phyloP scores from a whole-genome alignment of 1,139 yeast species.

The Ogataea hybrid region DNA sequence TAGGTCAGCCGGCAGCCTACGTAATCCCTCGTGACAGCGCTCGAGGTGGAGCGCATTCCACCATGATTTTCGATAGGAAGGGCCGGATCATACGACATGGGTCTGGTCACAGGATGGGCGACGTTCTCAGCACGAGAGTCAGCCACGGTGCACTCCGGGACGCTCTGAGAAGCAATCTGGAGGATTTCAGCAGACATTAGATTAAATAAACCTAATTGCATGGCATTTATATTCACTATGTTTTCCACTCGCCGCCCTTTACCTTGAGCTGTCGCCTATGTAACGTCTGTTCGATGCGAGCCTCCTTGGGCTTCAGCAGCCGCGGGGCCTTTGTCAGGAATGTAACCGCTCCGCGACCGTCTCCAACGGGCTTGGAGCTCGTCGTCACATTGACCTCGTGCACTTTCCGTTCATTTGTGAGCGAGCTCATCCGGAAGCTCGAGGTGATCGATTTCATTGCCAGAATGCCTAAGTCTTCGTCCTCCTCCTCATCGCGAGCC shows the following conservation, averaged over 20 bases:
- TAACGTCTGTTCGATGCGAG: constrained; percentile 24
- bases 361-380: constrained; percentile 21
- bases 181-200: neutral
- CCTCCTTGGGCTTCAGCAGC: constrained; percentile 20
- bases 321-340: constrained; percentile 14
- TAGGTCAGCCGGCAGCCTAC: constrained; percentile 22
- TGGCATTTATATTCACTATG: constrained; percentile 1
- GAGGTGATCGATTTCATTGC: constrained; percentile 17
- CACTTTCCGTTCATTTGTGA: constrained; percentile 21
- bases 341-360: constrained; percentile 29
- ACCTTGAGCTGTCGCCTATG: constrained; percentile 18
- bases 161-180: constrained; percentile 37
- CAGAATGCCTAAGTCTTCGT: constrained; percentile 14
- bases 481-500: neutral
- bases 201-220: neutral
- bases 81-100: constrained; percentile 45
- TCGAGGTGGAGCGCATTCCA: constrained; percentile 41
- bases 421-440: constrained; percentile 14
- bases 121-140: constrained; percentile 39
- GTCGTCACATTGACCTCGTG: constrained; percentile 32
- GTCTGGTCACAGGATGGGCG: constrained; percentile 38
- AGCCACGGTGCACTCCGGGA: constrained; percentile 43
- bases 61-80: constrained; percentile 47
- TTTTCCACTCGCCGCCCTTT: constrained; percentile 5
- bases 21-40: constrained; percentile 7